Conservation (phyloP, 2,329 filamentous ascomycete genomes). For the Acrocalymma vagum region DNA sequence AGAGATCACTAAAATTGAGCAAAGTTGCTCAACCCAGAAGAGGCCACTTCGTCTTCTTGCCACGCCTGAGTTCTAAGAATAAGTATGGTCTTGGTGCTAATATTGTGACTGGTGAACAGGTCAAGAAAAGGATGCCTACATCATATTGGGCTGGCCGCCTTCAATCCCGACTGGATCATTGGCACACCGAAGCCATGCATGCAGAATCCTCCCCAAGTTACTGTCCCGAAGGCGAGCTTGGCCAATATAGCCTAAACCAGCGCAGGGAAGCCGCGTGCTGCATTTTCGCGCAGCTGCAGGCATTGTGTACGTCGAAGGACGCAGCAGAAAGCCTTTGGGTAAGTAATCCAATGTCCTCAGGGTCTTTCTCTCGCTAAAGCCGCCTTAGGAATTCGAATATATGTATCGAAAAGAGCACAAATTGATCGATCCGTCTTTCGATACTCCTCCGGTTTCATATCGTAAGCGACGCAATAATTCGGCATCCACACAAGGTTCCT, state of each 20-base stretch:
- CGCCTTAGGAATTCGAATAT: conserved; percentile 40
- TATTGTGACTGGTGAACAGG: conserved; percentile 26
- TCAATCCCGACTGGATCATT: conserved; percentile 41
- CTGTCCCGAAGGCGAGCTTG: conserved; percentile 21
- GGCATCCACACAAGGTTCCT: conserved; percentile 28
- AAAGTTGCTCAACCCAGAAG: no score
- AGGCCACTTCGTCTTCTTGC: no score
- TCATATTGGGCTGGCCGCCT: conserved; percentile 47
- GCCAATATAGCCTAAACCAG: conserved; percentile 31
- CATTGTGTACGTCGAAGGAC: conserved; percentile 34
- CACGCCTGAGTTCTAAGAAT: conserved; percentile 2
- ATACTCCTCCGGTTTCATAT: conserved; percentile 21
- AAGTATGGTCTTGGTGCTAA: conserved; percentile 27
- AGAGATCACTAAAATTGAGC: no score
- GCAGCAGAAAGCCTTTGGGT: conserved; percentile 46
- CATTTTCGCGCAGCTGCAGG: conserved; percentile 41
- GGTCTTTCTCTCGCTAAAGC: conserved; percentile 2
- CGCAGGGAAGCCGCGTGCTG: conserved; percentile 36
- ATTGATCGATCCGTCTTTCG: conserved; percentile 26
- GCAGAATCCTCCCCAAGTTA: conserved; percentile 22
- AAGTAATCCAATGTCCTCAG: conserved; percentile 2
- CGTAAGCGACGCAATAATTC: conserved; percentile 30
- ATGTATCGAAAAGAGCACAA: conserved; percentile 40
- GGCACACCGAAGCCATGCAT: conserved; percentile 42
- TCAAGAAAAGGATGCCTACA: conserved; percentile 43